A percentile compares a stretch with the other conserved stretches of the same genome.
Evolutionary conservation across 306 rosid species (phyloP).

Genomic region (Cucurbita maxima): DNA sequence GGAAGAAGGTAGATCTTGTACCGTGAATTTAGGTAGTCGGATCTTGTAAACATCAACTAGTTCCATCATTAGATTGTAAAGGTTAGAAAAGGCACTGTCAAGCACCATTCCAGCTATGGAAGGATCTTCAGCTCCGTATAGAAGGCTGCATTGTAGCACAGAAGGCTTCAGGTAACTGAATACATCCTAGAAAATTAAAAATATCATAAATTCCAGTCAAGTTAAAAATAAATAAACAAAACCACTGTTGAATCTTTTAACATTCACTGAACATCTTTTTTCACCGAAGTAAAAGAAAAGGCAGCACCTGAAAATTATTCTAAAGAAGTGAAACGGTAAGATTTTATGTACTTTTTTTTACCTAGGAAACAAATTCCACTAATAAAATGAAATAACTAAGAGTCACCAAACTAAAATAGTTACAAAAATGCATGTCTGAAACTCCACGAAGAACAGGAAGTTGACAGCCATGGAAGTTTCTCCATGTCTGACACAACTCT

Average conservation of each 20-base stretch:
- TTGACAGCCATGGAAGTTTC: not conserved
- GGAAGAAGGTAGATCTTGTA: constrained; percentile 18
- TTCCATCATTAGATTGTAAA: constrained; percentile 86
- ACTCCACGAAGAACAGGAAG: not conserved
- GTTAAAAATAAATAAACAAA: not conserved
- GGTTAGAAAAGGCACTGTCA: constrained; percentile 96
- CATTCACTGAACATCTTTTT: not conserved
- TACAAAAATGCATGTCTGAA: not conserved
- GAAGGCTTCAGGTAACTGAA: not conserved
- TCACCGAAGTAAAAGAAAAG: not conserved
- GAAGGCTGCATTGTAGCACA: constrained; percentile 48
- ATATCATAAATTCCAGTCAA: not conserved
- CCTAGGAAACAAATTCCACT: not conserved
- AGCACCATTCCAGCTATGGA: constrained; percentile 92
- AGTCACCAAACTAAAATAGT: not conserved
- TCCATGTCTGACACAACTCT: not conserved
- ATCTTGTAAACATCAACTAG: constrained; percentile 84
- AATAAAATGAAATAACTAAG: not conserved
- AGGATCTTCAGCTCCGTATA: constrained; percentile 97
- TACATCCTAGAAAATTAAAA: not conserved
- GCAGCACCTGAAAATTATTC: not conserved
- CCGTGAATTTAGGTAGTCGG: constrained; percentile 95
- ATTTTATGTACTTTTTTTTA: not conserved
- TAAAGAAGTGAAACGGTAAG: not conserved
- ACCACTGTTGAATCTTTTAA: not conserved